Base-by-base conservation (phyloP, 2,329 filamentous ascomycete genomes). In the Diaporthe ampelina region DNA sequence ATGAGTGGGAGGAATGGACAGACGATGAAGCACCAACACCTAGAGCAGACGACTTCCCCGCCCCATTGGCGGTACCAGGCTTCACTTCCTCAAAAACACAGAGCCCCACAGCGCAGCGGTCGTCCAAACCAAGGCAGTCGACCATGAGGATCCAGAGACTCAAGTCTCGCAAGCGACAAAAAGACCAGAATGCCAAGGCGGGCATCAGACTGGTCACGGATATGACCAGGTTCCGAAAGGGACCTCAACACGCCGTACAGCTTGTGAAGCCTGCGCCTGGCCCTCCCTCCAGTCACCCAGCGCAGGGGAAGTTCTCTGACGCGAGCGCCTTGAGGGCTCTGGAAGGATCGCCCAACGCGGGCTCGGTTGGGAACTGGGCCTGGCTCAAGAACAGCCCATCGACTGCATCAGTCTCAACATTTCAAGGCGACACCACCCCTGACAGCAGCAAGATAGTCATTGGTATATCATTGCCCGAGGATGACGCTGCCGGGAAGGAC, bases 361-460 rank as follows among this genome's bases (percentile, higher is more conserved):
- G 88, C 3, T 89, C 88, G 2, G 84, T 89, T n/a, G 88, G 89
- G 48, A 89, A 86, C 76, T 90, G 89, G 84, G 87, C 87, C 76
- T 91, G 89, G 89, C 80, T 90, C 58, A 88, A 84, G 78, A 85
- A 81, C 76, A 85, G 82, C 75, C 82, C 82, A 58, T 78, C 77
- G 43, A 40, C 68, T 32, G 48, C 45, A 40, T 35, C 57, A 24
- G 32, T 43, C 17, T 40, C 70, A 8, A 45, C 45, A 8, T 58
- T 35, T 4, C 19, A 37, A 29, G 32, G 10, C 5, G 15, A 4
- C 1, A 58, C 45, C 56, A 69, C 68, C 3, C 93, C 93, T 0
- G 89, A 88, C 74, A 91, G 93, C 78, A 87, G 91, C n/a, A 91
- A 91, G 1, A 95, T 95, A 74, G 88, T 93, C 56, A 95, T 94